phyloP scores from a whole-genome alignment of 176 grass and related monocot species.

The Lolium perenne region DNA sequence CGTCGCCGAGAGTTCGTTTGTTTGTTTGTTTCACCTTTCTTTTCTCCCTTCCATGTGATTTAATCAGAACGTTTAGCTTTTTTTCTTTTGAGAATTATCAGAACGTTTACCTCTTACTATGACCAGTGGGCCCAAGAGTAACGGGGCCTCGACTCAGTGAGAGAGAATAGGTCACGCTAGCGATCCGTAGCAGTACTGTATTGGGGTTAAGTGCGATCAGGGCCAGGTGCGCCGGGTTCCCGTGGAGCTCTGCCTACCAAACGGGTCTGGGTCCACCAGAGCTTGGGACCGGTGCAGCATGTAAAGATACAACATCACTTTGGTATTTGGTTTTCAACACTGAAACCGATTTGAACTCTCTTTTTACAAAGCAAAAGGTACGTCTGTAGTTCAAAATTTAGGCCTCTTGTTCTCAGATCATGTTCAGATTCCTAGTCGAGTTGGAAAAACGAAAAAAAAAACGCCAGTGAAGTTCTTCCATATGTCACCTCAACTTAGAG shows the following conservation, averaged over 20 bases:
- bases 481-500: too few relatives aligned
- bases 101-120: not conserved
- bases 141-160: too few relatives aligned
- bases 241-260: not conserved
- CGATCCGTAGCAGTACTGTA: too few relatives aligned
- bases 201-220: not conserved
- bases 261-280: not conserved
- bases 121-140: not conserved
- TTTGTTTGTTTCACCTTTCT: not conserved
- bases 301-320: too few relatives aligned
- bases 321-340: too few relatives aligned
- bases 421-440: not conserved
- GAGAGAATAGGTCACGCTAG: too few relatives aligned
- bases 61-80: not conserved
- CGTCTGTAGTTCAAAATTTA: not conserved
- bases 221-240: not conserved
- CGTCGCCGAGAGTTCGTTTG: conserved; percentile 14
- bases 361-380: not conserved
- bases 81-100: too few relatives aligned
- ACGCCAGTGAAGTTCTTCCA: too few relatives aligned
- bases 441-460: too few relatives aligned
- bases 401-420: not conserved
- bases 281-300: not conserved
- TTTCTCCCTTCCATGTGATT: not conserved
- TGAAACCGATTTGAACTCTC: too few relatives aligned